phyloP scores from a whole-genome alignment of 164 flowering plant species.

The Aristolochia contorta region DNA sequence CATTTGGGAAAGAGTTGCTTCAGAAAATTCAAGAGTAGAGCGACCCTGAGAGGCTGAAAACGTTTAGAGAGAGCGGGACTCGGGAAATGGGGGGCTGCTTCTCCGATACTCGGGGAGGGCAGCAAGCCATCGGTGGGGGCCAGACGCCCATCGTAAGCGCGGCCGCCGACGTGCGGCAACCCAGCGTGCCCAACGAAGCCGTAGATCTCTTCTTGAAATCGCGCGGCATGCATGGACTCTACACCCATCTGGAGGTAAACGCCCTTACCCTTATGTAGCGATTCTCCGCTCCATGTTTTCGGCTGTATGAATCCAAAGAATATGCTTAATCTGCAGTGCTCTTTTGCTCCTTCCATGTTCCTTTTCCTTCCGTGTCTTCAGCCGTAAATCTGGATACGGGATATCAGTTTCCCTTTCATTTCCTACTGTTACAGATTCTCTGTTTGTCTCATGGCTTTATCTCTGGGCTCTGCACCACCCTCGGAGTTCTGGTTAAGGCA shows the following conservation, averaged over 20 bases:
- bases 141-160: neutral
- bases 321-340: too few species aligned
- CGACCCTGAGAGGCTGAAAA: neutral
- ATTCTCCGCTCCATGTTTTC: too few species aligned
- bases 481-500: too few species aligned
- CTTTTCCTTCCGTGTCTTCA: too few species aligned
- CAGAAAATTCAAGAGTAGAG: neutral
- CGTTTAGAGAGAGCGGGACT: neutral
- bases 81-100: neutral
- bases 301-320: too few species aligned
- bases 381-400: too few species aligned
- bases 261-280: too few species aligned
- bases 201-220: constrained; percentile 34
- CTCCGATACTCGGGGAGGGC: constrained; percentile 2
- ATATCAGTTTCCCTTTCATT: too few species aligned
- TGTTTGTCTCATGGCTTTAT: too few species aligned
- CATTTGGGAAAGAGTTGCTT: neutral
- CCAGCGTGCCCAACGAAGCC: constrained; percentile 37
- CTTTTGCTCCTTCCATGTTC: too few species aligned
- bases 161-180: neutral
- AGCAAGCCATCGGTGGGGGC: constrained; percentile 9
- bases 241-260: constrained; percentile 75
- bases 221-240: constrained; percentile 47
- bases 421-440: too few species aligned
- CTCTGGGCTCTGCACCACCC: too few species aligned